Evolutionary conservation across 148 eudicot genomes (phyloP).

Genomic region (Rheum nobile): DNA sequence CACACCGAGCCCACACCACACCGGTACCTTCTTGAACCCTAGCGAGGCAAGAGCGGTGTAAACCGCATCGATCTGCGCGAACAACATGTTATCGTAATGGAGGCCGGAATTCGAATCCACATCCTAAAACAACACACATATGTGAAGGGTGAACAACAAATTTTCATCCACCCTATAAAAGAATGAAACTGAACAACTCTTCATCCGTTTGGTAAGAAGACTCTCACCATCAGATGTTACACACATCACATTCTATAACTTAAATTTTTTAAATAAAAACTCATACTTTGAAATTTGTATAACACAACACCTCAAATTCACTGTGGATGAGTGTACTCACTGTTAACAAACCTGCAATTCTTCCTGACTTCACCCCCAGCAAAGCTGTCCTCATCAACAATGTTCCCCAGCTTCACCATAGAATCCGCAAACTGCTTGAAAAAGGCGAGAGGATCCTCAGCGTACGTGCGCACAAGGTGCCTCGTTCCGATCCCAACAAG

Average conservation of each 20-base stretch:
- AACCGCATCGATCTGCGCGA: slow-evolving; percentile 16
- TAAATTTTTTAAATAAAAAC: too few relatives aligned
- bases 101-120: slow-evolving; percentile 8
- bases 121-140: too few relatives aligned
- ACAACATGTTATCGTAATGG: slow-evolving; percentile 14
- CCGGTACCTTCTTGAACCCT: slow-evolving; percentile 3
- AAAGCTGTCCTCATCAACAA: slow-evolving; percentile 52
- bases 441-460: slow-evolving; percentile 48
- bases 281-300: too few relatives aligned
- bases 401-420: slow-evolving; percentile 88
- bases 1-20: too few relatives aligned
- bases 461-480: slow-evolving; percentile 50
- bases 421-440: slow-evolving; percentile 85
- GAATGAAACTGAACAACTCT: not conserved
- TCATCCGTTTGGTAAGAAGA: not conserved
- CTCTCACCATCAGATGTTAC: not conserved
- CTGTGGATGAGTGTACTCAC: not conserved
- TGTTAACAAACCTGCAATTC: slow-evolving; percentile 81
- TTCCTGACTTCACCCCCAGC: slow-evolving; percentile 73
- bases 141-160: too few relatives aligned
- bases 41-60: slow-evolving; percentile 8
- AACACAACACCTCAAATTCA: not conserved
- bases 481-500: slow-evolving; percentile 53
- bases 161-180: not conserved
- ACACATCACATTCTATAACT: not conserved